Percentiles rank a stretch among this genome's conserved stretches.
Evolutionary conservation across 129 eudicot species (phyloP).

Genomic region (Flaveria ramosissima): DNA sequence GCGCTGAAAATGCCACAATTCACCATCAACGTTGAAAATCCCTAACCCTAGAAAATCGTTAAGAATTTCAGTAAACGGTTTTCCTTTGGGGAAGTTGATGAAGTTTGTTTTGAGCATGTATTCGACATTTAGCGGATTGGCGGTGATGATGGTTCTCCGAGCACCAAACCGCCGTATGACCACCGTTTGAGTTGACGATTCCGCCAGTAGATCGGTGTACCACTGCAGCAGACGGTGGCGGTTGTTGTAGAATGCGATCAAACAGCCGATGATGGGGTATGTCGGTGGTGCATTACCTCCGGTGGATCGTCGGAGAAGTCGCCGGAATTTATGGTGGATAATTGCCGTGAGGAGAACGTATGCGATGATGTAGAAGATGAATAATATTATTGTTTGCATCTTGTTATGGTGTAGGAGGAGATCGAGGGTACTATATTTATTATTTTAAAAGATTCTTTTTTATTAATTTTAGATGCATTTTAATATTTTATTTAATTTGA

Average conservation of each 20-base stretch:
- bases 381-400: conserved; percentile 11
- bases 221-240: conserved; percentile 44
- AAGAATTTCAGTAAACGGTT: conserved; percentile 48
- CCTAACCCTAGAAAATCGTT: conserved; percentile 53
- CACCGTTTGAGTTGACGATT: conserved; percentile 46
- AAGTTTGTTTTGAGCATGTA: conserved; percentile 54
- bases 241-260: conserved; percentile 48
- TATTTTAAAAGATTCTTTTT: background rate
- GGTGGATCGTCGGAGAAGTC: background rate
- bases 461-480: background rate
- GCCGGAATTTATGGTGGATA: conserved; percentile 21
- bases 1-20: conserved; percentile 48
- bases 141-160: conserved; percentile 42
- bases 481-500: background rate
- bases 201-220: conserved; percentile 52
- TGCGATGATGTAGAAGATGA: conserved; percentile 2
- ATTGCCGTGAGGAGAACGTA: conserved; percentile 15
- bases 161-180: conserved; percentile 43
- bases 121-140: conserved; percentile 51
- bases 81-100: conserved; percentile 53
- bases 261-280: conserved; percentile 49
- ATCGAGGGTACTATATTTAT: background rate
- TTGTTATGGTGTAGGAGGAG: background rate
- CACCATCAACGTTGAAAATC: conserved; percentile 58
- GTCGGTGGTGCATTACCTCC: conserved; percentile 25